These are phyloP conservation scores for Diaporthe batatas DNA, from an alignment of 2,329 filamentous ascomycete species.

Conservation along the genomic window DNA sequence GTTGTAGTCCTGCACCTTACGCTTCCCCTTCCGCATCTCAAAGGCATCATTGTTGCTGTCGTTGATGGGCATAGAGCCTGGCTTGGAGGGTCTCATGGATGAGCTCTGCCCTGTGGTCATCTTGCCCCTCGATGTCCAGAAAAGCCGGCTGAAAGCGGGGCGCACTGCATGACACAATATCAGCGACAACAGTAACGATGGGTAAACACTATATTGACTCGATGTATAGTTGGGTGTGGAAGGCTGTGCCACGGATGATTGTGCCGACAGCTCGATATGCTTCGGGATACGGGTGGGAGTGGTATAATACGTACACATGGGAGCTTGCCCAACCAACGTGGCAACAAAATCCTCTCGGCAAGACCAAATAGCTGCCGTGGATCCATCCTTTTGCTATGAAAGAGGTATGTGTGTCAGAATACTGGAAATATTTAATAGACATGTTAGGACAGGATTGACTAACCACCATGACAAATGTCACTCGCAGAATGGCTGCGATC, in stretches of 20 bases:
- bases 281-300: neutral
- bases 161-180: constrained; percentile 3
- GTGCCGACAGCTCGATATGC: neutral
- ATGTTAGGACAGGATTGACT: neutral
- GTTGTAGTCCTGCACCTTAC: constrained; percentile 1
- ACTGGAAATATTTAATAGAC: neutral
- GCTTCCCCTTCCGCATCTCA: constrained; percentile 32
- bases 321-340: constrained; percentile 53
- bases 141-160: constrained; percentile 24
- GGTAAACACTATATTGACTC: neutral
- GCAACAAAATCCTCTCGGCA: constrained; percentile 55
- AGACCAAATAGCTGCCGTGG: constrained; percentile 53
- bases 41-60: constrained; percentile 34
- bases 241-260: neutral
- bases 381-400: constrained; percentile 1
- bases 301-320: constrained; percentile 45
- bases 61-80: constrained; percentile 18
- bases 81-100: constrained; percentile 2
- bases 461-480: constrained; percentile 48
- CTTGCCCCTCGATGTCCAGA: constrained; percentile 24
- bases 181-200: neutral
- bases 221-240: neutral
- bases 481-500: constrained; percentile 48
- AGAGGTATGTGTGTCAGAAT: neutral
- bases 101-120: neutral